Percentiles rank a stretch among this genome's conserved stretches.
phyloP scores from a whole-genome alignment of 768 basidiomycete genomes.

The Pleurotus ostreatus region DNA sequence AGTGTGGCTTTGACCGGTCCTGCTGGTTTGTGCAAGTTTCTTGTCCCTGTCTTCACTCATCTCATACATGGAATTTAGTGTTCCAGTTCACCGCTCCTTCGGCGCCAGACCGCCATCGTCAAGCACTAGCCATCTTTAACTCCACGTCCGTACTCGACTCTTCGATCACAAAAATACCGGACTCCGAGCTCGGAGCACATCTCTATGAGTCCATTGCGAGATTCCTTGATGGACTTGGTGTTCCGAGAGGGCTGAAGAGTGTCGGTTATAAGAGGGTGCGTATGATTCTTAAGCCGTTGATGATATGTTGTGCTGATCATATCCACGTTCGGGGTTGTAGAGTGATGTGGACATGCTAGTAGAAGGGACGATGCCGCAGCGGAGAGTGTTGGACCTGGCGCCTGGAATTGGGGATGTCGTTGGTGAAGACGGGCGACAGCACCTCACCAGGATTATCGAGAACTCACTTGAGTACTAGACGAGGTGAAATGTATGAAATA shows the following conservation, averaged over 20 bases:
- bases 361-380: conserved; percentile 88
- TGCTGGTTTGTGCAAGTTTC: conserved; percentile 45
- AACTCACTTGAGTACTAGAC: conserved; percentile 70
- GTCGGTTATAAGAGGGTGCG: conserved; percentile 45
- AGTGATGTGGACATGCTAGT: conserved; percentile 73
- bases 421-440: conserved; percentile 79
- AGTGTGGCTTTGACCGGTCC: conserved; percentile 89
- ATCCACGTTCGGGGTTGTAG: conserved; percentile 23
- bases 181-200: conserved; percentile 73
- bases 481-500: neutral
- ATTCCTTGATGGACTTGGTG: conserved; percentile 81
- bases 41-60: neutral
- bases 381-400: conserved; percentile 88
- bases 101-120: conserved; percentile 85
- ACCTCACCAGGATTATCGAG: conserved; percentile 79
- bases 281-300: neutral
- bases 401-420: conserved; percentile 83
- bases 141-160: conserved; percentile 61
- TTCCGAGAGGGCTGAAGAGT: conserved; percentile 83
- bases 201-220: conserved; percentile 84
- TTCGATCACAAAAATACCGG: conserved; percentile 67
- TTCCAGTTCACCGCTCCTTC: conserved; percentile 97
- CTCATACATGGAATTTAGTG: conserved; percentile 37
- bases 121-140: conserved; percentile 82
- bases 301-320: neutral